Evolutionary conservation across 176 grass and related monocot genomes (phyloP), one percentile per base, ranked within the genome.

Genomic region (Musa acuminata): DNA sequence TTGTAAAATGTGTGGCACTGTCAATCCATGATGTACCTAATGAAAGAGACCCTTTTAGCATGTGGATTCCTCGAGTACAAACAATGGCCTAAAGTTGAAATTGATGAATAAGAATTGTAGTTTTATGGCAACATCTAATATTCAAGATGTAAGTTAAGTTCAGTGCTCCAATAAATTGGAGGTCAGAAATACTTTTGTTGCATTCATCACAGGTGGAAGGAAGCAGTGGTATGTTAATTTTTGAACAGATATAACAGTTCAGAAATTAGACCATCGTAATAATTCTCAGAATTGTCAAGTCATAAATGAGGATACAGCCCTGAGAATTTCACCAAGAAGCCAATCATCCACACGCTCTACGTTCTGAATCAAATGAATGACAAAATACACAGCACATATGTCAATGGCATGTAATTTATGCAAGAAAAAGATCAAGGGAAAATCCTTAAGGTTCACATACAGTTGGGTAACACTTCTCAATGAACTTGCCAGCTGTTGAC

Each of bases 221-320:
- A 43, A 43, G 35, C 4, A 43, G 35, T 43, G 35, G 35, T 43
- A 43, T 43, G 4, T 43, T 43, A 6, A 3, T 43, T 43, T 43
- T 43, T 6, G 4, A 43, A 43, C 35, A 43, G 35, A 43, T 0
- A 6, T 43, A 43, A 43, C 35, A 43, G 35, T 43, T 43, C 35
- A 43, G 35, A 43, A 43, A 43, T 43, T 43, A 43, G 35, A 43
- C 0, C 35, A 43, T 43, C 35, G 0, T 43, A 43, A 43, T 43
- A 43, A 6, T 43, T 43, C 35, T 43, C 35, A 11, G 1, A 48
- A 8, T 49, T 11, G 48, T 8, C 13, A 21, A 70, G n/a, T 16
- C 1, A 77, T 19, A 8, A 72, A 80, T 82, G 67, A 93, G 90
- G 90, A 98, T 98, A 98, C 94, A 85, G 94, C 94, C 72, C 94